Evolutionary conservation across 306 rosid genomes (phyloP).

Genomic region (Vigna trinervia): DNA sequence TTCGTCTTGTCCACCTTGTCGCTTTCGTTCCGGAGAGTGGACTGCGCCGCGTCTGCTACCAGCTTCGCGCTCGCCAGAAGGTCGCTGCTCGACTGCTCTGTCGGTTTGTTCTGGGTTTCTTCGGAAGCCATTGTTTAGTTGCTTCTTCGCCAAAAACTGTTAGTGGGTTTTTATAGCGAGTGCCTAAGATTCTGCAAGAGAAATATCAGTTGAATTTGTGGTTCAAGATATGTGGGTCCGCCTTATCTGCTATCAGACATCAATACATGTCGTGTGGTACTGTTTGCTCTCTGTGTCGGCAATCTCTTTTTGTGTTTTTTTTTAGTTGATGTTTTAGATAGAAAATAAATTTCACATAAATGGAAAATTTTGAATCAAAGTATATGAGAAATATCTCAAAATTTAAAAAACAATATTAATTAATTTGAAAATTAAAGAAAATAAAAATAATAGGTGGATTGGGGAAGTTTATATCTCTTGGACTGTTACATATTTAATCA

Average conservation of each 20-base stretch:
- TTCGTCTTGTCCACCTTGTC: constrained; percentile 57
- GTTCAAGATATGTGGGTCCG: neutral
- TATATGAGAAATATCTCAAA: too few relatives aligned
- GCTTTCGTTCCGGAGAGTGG: constrained; percentile 12
- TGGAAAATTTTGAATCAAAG: too few relatives aligned
- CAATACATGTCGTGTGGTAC: neutral
- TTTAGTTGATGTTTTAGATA: too few relatives aligned
- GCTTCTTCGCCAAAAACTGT: neutral
- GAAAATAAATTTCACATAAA: too few relatives aligned
- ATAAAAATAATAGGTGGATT: too few relatives aligned
- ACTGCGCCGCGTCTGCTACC: constrained; percentile 55
- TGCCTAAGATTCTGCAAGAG: neutral
- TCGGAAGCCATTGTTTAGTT: neutral
- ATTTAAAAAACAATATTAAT: too few relatives aligned
- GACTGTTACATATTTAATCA: too few relatives aligned
- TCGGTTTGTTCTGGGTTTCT: neutral
- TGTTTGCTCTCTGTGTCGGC: neutral
- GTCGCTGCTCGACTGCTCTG: neutral
- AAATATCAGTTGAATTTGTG: neutral
- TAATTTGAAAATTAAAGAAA: too few relatives aligned
- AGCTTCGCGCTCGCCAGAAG: constrained; percentile 43
- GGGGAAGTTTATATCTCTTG: too few relatives aligned
- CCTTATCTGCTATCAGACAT: neutral
- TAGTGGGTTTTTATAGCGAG: neutral
- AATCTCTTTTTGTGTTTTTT: neutral